Base-by-base conservation (phyloP, 306 rosid species). In the Quillaja saponaria region DNA sequence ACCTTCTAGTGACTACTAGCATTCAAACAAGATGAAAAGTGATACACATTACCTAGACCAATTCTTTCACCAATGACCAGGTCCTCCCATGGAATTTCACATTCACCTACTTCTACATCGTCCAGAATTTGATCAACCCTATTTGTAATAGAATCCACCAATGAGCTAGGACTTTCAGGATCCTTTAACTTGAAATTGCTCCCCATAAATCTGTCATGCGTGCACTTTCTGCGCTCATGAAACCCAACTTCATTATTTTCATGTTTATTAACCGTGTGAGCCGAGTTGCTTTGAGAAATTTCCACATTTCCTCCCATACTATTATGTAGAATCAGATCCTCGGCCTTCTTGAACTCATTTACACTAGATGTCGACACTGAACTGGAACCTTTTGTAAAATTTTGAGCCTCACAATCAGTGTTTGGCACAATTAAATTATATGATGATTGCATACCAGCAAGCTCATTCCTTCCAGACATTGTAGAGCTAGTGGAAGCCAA, bases 21-120 rank as follows among this genome's bases (percentile, higher is more conserved):
- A 42, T 42, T 69, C 34, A 39, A 39, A 39, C 46, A 67, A 51
- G 28, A 63, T 62, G 65, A 55, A 39, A 66, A 77, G 77, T 49
- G 19, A 61, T 67, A 55, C 10, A 18, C 76, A 51, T 73, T 92
- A 94, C 99, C 99, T 74, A 94, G 76, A 37, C 97, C 99, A 80
- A 94, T 89, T 73, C 99, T 87, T 78, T 89, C 97, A 68, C 97
- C 95, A 81, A 89, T 63, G 74, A 74, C 80, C 69, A 94, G 89
- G 71, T 89, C 91, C 70, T 89, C 99, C 99, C 99, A 94, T 6
- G 85, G 89, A 74, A 94, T 85, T 84, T 94, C 99, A 61, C 96
- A 81, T 81, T 94, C 87, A 56, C 95, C 86, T 13, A 94, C 97
- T 64, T 89, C 96, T 57, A 83, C 97, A 68, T 89, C 96, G 50